These are phyloP conservation scores for Cryptococcus wingfieldii DNA, from an alignment of 1,284 basidiomycete genomes.

Conservation along the genomic window DNA sequence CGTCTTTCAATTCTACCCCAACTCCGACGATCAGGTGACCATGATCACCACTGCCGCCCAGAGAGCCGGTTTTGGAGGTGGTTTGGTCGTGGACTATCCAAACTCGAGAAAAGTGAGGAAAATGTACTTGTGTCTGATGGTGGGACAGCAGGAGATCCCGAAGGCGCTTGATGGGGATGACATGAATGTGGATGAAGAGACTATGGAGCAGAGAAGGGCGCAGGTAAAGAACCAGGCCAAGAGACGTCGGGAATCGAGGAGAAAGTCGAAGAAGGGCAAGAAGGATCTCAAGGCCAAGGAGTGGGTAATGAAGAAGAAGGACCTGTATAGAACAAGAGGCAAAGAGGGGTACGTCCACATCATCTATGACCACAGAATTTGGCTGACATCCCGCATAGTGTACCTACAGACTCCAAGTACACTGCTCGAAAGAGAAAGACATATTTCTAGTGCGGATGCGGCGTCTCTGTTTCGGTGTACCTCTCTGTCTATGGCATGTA, in stretches of 20 bases:
- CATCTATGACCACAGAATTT: background rate
- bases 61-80: slow-evolving; percentile 93
- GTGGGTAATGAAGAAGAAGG: slow-evolving; percentile 58
- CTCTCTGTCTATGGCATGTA: background rate
- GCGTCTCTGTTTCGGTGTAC: background rate
- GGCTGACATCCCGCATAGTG: slow-evolving; percentile 19
- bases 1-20: slow-evolving; percentile 93
- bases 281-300: slow-evolving; percentile 50
- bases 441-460: slow-evolving; percentile 32
- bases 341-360: slow-evolving; percentile 50
- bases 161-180: slow-evolving; percentile 68
- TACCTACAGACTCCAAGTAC: slow-evolving; percentile 50
- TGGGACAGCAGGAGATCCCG: slow-evolving; percentile 66
- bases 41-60: slow-evolving; percentile 92
- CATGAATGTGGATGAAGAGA: slow-evolving; percentile 50
- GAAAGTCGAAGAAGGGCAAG: slow-evolving; percentile 38
- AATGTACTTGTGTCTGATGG: slow-evolving; percentile 83
- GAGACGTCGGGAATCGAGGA: slow-evolving; percentile 31
- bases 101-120: slow-evolving; percentile 92
- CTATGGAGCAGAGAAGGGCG: slow-evolving; percentile 63
- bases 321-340: slow-evolving; percentile 54
- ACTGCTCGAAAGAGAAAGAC: slow-evolving; percentile 49
- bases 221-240: slow-evolving; percentile 42
- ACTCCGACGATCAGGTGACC: slow-evolving; percentile 90
- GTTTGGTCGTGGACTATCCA: slow-evolving; percentile 93